Evolutionary conservation across 805 yeast species (phyloP), one percentile per base, ranked within the genome.

Genomic region (Saccharomyces paradoxus): DNA sequence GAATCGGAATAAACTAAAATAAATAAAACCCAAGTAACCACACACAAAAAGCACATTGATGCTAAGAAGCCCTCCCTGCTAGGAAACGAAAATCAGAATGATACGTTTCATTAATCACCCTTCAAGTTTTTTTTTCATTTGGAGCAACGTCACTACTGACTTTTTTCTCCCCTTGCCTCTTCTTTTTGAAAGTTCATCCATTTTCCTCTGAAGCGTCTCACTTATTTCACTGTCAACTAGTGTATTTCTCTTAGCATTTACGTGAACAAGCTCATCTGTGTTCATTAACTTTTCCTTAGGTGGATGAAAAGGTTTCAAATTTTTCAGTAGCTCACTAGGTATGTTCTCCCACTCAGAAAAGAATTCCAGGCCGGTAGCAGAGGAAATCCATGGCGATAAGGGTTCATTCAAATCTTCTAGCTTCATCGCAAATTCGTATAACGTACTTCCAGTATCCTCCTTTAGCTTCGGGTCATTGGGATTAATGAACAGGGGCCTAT

Each of bases 321-420:
- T 61, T 41, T 60, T 62, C 4, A 63, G 59, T 8, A 68, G 61
- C 8, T 68, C 68, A 51, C 64, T 60, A 31, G 74, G 74, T 14
- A 69, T 51, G 30, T 60, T 58, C 41, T 68, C 71, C 72, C 72
- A 69, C 50, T 68, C 72, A 8, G 61, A 60, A 51, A 66, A 72
- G n/a, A 57, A 59, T 53, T 71, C 73, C 12, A 67, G 51, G 0
- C 75, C 74, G 0, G 73, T 64, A 1, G 74, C 73, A 12, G 74
- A 70, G 52, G 65, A 63, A 22, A 63, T 60, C 75, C 75, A 72
- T 7, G 69, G 65, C 1, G 70, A 63, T 51, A 37, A 9, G 4
- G 59, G 67, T 55, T 60, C 67, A 51, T 57, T 60, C 21, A 53
- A 58, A 41, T 63, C 64, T 49, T 65, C 68, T 53, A 61, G 46